Base-by-base conservation (phyloP, 805 yeast species). In the Candida pini region DNA sequence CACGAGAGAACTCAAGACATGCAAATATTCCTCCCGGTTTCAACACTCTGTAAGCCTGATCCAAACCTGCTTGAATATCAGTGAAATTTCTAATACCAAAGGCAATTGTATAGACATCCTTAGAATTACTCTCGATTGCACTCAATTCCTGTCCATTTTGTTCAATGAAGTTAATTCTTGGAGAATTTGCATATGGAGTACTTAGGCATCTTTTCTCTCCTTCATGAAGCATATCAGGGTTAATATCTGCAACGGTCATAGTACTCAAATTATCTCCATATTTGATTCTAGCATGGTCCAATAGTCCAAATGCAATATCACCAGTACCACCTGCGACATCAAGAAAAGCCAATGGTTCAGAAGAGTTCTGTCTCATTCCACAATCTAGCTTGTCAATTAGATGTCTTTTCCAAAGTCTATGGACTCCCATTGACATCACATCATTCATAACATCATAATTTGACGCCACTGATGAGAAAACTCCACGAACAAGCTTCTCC, bases 291-390 rank as follows among this genome's bases (percentile, higher is more conserved):
- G 97, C 97, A 61, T 92, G 96, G 51, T 88, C 96, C 42, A 92
- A 68, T 43, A 92, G 71, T 3, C 98, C 94, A 62, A 87, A 87
- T 1, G 98, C 98, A 61, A 92, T 90, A 55, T 92, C 98, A 30
- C 98, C 98, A 9, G 97, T 87, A 17, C 98, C 98, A 40, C 98
- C 98, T 18, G 98, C 98, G 38, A 92, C 97, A 60, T 92, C 98
- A 44, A 92, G 70, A 53, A 92, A 90, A 39, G 79, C 76, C 49
- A 92, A 66, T 4, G 96, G 96, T 45, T 80, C 74, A n/a, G 45
- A 44, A 10, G 65, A 58, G 30, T 90, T 94, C 5, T 95, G 90
- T 54, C 97, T 74, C 67, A 77, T 78, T 22, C 98, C 98, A 28
- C 97, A 95, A 55, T 92, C 96, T 37, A 92, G 66, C 46, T 85